A percentile compares a stretch with the other conserved stretches of the same genome.
Evolutionary conservation across 2,329 filamentous ascomycete species (phyloP).

Genomic region (Purpureocillium lavendulum): DNA sequence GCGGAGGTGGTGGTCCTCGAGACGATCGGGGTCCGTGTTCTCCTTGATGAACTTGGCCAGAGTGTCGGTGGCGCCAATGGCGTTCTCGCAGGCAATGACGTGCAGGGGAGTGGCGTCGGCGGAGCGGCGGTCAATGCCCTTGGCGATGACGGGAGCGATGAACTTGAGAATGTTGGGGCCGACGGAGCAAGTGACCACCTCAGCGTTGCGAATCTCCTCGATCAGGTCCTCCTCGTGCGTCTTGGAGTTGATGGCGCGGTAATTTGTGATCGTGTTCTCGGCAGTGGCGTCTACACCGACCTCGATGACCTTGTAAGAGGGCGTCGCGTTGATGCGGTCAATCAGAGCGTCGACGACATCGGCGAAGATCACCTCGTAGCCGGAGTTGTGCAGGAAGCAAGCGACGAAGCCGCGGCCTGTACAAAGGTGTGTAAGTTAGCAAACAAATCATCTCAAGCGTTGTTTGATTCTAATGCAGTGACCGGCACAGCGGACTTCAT

Average conservation of each 20-base stretch:
- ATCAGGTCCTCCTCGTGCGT: slow-evolving; percentile 73
- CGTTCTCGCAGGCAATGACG: slow-evolving; percentile 97
- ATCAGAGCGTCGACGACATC: slow-evolving; percentile 86
- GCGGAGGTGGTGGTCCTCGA: slow-evolving; percentile 60
- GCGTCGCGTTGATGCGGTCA: slow-evolving; percentile 63
- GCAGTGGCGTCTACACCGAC: slow-evolving; percentile 77
- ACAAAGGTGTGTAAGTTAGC: slow-evolving; percentile 6
- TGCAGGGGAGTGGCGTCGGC: slow-evolving; percentile 58
- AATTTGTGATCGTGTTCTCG: slow-evolving; percentile 82
- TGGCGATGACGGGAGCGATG: slow-evolving; percentile 90
- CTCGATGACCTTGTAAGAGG: slow-evolving; percentile 86
- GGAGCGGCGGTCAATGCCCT: slow-evolving; percentile 78
- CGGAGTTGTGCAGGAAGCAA: slow-evolving; percentile 88
- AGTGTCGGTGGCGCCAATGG: slow-evolving; percentile 87
- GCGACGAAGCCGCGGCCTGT: slow-evolving; percentile 71
- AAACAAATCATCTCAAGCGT: too few relatives aligned
- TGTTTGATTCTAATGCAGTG: too few relatives aligned
- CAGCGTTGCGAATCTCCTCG: slow-evolving; percentile 77
- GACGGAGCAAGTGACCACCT: slow-evolving; percentile 92
- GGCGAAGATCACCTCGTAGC: slow-evolving; percentile 92
- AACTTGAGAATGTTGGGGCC: slow-evolving; percentile 94
- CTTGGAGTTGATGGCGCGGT: slow-evolving; percentile 94
- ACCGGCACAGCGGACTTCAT: too few relatives aligned
- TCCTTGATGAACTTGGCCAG: slow-evolving; percentile 75
- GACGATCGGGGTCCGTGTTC: slow-evolving; percentile 61